These are phyloP conservation scores for Sporisorium graminicola DNA, from an alignment of 1,284 basidiomycete species.

Conservation along the genomic window DNA sequence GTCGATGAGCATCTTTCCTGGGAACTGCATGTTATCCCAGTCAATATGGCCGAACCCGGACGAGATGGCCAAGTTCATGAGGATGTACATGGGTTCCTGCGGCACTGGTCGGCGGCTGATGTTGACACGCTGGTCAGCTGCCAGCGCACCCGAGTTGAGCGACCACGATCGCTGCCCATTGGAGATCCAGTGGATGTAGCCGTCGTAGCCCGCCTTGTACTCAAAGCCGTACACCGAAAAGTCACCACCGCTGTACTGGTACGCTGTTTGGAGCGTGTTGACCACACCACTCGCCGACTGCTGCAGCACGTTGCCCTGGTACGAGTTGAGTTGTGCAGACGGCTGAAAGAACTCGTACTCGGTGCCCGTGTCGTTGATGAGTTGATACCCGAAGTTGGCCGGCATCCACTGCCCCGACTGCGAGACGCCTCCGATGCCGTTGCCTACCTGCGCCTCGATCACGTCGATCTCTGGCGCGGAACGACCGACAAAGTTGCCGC, in stretches of 20 bases:
- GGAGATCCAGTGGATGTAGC: slow-evolving; percentile 77
- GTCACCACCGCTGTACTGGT: slow-evolving; percentile 52
- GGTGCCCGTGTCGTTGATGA: slow-evolving; percentile 58
- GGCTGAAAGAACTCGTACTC: slow-evolving; percentile 57
- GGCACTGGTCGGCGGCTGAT: slow-evolving; percentile 51
- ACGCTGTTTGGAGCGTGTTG: slow-evolving; percentile 59
- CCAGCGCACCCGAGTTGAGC: slow-evolving; percentile 79
- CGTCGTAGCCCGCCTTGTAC: slow-evolving; percentile 74
- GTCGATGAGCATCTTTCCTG: slow-evolving; percentile 58
- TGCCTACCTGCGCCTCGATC: slow-evolving; percentile 75
- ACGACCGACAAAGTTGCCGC: slow-evolving; percentile 81
- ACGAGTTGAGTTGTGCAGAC: slow-evolving; percentile 50
- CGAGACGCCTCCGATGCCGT: slow-evolving; percentile 74
- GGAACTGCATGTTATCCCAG: slow-evolving; percentile 43
- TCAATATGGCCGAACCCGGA: slow-evolving; percentile 54
- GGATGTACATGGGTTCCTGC: slow-evolving; percentile 64
- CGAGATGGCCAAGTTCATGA: slow-evolving; percentile 65
- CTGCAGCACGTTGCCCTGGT: slow-evolving; percentile 63
- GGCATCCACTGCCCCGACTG: slow-evolving; percentile 84
- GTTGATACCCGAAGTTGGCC: slow-evolving; percentile 72
- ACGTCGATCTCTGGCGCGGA: slow-evolving; percentile 79
- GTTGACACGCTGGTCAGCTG: slow-evolving; percentile 73
- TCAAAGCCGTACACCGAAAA: slow-evolving; percentile 61
- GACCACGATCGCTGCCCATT: slow-evolving; percentile 65
- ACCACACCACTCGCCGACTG: slow-evolving; percentile 63